Evolutionary conservation across 2,329 filamentous ascomycete genomes (phyloP), one percentile per base, ranked within the genome.

Genomic region (Colletotrichum melonis): DNA sequence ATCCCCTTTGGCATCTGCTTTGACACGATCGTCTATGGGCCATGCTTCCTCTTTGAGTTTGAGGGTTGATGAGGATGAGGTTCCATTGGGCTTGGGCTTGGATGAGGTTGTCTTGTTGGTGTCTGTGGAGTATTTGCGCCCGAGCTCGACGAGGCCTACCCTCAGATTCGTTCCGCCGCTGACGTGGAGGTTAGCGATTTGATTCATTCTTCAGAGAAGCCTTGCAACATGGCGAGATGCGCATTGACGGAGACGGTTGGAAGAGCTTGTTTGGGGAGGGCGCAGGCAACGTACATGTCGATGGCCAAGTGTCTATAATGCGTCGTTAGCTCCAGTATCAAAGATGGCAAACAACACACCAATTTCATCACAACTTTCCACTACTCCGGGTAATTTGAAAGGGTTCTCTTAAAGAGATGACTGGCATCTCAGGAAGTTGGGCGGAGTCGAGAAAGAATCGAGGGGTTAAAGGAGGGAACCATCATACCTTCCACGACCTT

Each of bases 11-110:
- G 46, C 92, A 76, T 95, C 91, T 80, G 89, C 90, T 79, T 95
- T 95, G 75, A 95, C 82, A 67, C 92, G 89, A 55, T 95, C 90
- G 60, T 88, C 89, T 77, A 95, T 95, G 8, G 92, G 90, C 93
- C 93, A 95, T 67, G 89, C 90, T 75, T 88, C 92, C 80, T 95
- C 93, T 68, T 94, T 82, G 5, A 89, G 88, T 59, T 91, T 86
- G 46, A 86, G 86, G 38, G 93, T 84, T 56, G 87, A 87, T 49
- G 78, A 72, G 59, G 78, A 55, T 66, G 24, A 42, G 56, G 35
- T 67, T 14, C 76, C 79, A 54, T 77, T 76, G 14, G 42, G 68
- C 59, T 30, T 57, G 52, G 8, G 5, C 38, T 16, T 26, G 16
- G 30, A 7, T 65, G 49, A 24, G 62, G 63, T n/a, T 30, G 49